Percentiles rank a stretch among this genome's conserved stretches.
Evolutionary conservation across 2,329 filamentous ascomycete genomes (phyloP).

Genomic region (Corynespora cassiicola): DNA sequence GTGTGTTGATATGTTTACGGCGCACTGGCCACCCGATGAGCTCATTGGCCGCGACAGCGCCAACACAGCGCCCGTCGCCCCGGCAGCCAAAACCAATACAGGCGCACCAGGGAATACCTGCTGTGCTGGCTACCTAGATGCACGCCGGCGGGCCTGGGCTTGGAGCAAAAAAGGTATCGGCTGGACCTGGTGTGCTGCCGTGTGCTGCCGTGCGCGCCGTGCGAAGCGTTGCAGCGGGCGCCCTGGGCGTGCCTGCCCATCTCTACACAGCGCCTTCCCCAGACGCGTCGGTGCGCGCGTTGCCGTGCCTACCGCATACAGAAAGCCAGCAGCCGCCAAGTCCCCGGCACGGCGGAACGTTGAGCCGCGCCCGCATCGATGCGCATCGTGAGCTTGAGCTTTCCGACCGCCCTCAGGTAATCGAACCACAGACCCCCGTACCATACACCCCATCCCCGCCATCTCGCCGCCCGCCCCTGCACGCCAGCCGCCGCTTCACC

Average conservation of each 20-base stretch:
- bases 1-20: slow-evolving; percentile 28
- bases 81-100: slow-evolving; percentile 36
- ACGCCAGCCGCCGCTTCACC: slow-evolving; percentile 15
- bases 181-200: no score
- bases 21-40: slow-evolving; percentile 30
- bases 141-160: no score
- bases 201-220: no score
- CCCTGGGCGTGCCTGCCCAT: no score
- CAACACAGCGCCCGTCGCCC: slow-evolving; percentile 38
- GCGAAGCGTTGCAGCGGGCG: no score
- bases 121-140: background rate
- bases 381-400: slow-evolving; percentile 12
- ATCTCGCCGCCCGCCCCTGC: background rate
- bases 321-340: background rate
- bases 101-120: background rate
- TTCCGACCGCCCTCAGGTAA: slow-evolving; percentile 4
- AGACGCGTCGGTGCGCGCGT: no score
- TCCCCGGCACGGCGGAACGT: slow-evolving; percentile 4
- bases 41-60: slow-evolving; percentile 33
- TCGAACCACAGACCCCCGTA: slow-evolving; percentile 3
- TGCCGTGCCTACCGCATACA: slow-evolving; percentile 10
- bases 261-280: no score
- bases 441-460: slow-evolving; percentile 4
- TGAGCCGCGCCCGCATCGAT: slow-evolving; percentile 4
- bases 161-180: no score